Percentiles rank a stretch among this genome's conserved stretches.
phyloP scores from a whole-genome alignment of 1,284 basidiomycete genomes.

The Ganoderma lucidum region DNA sequence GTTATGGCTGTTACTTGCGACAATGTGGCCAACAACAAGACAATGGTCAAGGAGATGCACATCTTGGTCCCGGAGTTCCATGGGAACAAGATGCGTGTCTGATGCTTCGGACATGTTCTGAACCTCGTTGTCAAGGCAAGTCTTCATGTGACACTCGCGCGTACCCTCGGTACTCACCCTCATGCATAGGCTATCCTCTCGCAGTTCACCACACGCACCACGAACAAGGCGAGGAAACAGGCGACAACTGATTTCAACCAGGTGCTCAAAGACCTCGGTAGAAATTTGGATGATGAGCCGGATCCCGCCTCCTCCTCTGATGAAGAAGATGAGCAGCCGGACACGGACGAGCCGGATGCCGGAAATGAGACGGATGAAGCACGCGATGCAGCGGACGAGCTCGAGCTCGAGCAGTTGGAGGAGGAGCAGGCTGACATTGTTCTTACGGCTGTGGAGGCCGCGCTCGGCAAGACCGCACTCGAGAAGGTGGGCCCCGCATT shows the following conservation, averaged over 20 bases:
- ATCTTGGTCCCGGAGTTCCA: background rate
- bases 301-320: background rate
- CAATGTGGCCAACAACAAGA: background rate
- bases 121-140: background rate
- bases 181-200: background rate
- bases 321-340: background rate
- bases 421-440: background rate
- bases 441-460: background rate
- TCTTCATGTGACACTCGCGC: too few species aligned
- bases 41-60: background rate
- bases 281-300: background rate
- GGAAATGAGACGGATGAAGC: background rate
- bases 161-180: too few species aligned
- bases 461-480: background rate
- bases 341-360: background rate
- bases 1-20: background rate
- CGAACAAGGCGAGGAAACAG: background rate
- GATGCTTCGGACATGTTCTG: background rate
- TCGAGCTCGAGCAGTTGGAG: background rate
- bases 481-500: background rate
- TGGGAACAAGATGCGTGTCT: background rate
- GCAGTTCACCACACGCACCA: background rate
- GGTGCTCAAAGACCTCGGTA: background rate
- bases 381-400: background rate
- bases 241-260: background rate